Conservation (phyloP, 306 rosid genomes). For the Calophaca sinica region DNA sequence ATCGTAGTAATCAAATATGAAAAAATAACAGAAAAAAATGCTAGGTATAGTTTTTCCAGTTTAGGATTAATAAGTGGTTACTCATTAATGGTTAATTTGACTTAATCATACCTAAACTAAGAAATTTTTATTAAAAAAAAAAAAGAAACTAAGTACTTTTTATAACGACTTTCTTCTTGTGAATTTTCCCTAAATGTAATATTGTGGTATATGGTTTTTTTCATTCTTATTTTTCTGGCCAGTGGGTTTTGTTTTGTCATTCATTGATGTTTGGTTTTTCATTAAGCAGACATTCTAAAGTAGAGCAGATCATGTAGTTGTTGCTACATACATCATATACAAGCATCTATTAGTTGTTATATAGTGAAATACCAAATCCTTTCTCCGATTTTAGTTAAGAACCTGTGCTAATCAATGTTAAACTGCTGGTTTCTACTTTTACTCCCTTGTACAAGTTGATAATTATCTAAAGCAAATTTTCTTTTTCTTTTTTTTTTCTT, state of each 20-base stretch:
- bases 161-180: background rate
- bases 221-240: slow-evolving; percentile 9
- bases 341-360: slow-evolving; percentile 2
- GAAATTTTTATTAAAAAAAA: slow-evolving; percentile 7
- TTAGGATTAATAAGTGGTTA: slow-evolving; percentile 7
- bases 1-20: background rate
- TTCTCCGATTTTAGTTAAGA: slow-evolving; percentile 16
- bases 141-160: slow-evolving; percentile 1
- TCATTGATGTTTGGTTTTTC: slow-evolving; percentile 23
- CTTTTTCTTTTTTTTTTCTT: too few relatives aligned
- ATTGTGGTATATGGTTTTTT: background rate
- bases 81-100: background rate
- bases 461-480: slow-evolving; percentile 35
- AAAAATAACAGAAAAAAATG: background rate
- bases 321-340: background rate
- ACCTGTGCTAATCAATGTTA: background rate
- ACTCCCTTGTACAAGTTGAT: background rate
- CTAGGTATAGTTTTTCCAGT: background rate
- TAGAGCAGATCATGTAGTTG: slow-evolving; percentile 4
- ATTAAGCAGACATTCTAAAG: background rate
- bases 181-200: background rate
- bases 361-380: slow-evolving; percentile 34
- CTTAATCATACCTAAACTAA: background rate
- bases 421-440: slow-evolving; percentile 2
- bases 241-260: slow-evolving; percentile 5